Evolutionary conservation across 2,329 filamentous ascomycete species (phyloP), one percentile per base, ranked within the genome.

Genomic region (Aspergillus flavus): DNA sequence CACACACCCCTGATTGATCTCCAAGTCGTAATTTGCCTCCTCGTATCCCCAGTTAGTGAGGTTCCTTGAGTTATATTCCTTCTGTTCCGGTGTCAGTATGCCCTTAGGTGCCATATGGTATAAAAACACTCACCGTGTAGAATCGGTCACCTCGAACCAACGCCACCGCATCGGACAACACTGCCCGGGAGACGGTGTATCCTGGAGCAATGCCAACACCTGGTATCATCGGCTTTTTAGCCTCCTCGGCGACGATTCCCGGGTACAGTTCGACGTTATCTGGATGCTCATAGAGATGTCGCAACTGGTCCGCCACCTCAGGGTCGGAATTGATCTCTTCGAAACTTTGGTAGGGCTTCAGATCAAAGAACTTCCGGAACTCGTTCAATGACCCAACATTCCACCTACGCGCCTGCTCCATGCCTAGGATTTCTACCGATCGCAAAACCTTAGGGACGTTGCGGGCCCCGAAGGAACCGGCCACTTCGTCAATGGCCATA

Each of bases 41-140:
- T 87, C 87, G 80, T 86, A 94, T 23, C 92, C 92, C 92, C 92
- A 96, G 77, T 92, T 93, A 1, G 92, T 96, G 54, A 96, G 78
- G 69, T 88, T 87, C 10, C 87, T 85, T 0, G 92, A 86, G 68
- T 89, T 87, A 75, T 91, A 94, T 75, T 94, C 91, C n/a, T 84
- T 66, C 73, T 73, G 28, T 16, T 41, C 19, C 21, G 6, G 34
- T 2, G 52, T 26, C 26, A 12, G 7, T 14, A 10, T 16, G 36
- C n/a, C 9, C 21, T 21, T 6, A 4, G 7, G 16, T n/a, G 28
- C 58, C 68, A 60, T 63, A 73, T 72, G 0, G 91, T 94, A 79
- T 93, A 93, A 79, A 92, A 89, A 23, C 3, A n/a, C 39, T 41
- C 1, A 41, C 39, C 19, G 39, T 41, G 39, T 41, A 41, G 39